These are phyloP conservation scores for Cercospora nicotianae DNA, from an alignment of 2,329 filamentous ascomycete genomes.

Conservation along the genomic window DNA sequence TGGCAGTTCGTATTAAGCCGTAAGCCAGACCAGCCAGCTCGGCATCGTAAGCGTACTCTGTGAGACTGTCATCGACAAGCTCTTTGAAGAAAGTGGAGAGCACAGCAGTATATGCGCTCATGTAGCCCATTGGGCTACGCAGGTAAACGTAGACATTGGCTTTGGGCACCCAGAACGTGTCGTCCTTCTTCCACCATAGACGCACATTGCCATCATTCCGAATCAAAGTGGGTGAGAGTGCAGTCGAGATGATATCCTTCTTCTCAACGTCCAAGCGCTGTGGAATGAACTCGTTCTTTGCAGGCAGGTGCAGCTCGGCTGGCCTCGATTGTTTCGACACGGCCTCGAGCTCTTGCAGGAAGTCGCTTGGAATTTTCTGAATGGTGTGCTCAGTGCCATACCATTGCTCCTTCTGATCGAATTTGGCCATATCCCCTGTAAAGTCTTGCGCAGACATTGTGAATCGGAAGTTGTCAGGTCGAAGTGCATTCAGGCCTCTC, in stretches of 20 bases:
- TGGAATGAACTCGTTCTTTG: conserved; percentile 94
- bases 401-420: conserved; percentile 91
- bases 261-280: conserved; percentile 92
- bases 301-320: conserved; percentile 76
- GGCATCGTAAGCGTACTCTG: conserved; percentile 94
- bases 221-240: conserved; percentile 74
- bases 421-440: conserved; percentile 63
- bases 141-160: conserved; percentile 81
- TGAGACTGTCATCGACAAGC: conserved; percentile 81
- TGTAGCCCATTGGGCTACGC: conserved; percentile 74
- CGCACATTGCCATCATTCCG: conserved; percentile 78
- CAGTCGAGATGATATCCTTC: conserved; percentile 77
- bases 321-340: conserved; percentile 63
- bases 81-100: conserved; percentile 80
- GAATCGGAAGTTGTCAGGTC: conserved; percentile 87
- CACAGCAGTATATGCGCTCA: conserved; percentile 74
- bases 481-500: conserved; percentile 69
- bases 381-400: conserved; percentile 92
- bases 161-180: conserved; percentile 97
- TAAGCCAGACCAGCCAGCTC: conserved; percentile 89
- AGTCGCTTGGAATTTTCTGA: conserved; percentile 74
- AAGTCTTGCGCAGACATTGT: conserved; percentile 79
- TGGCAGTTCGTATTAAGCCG: conserved; percentile 68
- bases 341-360: conserved; percentile 68
- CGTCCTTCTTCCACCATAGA: conserved; percentile 98